Evolutionary conservation across 2,329 filamentous ascomycete genomes (phyloP), one percentile per base, ranked within the genome.

Genomic region (Diaporthe eres): DNA sequence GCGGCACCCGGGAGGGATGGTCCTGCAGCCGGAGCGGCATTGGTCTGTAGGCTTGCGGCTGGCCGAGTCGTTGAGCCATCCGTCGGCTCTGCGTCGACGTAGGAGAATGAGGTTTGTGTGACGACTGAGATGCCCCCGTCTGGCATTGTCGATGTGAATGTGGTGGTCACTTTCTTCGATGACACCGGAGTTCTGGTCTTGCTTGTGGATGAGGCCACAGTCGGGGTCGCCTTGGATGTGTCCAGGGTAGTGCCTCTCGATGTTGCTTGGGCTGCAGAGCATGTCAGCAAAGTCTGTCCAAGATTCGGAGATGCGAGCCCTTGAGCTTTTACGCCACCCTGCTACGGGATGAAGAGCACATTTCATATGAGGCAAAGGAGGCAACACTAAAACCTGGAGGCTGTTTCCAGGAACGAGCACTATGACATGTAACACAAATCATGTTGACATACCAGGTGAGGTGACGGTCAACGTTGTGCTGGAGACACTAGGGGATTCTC

Each of bases 21-120:
- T 42, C 61, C 39, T 5, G n/a, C 34, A 28, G 70, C 55, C 2
- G 75, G 77, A 12, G 81, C 81, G 5, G 74, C 77, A 31, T 81
- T 82, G 53, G 80, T 81, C 78, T 85, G 83, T 28, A 85, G 81
- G 31, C 77, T 81, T 28, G 80, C 80, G 44, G 83, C 82, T 25
- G 84, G 83, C 4, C 77, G 83, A 12, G 83, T 81, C 6, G 84
- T 82, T 71, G 80, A 75, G 22, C 78, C 80, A 4, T 80, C 81
- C 3, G 72, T 83, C 25, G 79, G 63, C 13, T 39, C 73, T 1
- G 86, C 85, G 15, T 85, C 82, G 53, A 87, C 85, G 31, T 83
- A 85, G 3, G 90, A 88, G 79, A 83, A 87, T 0, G 87, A 88
- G 1, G 88, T 90, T n/a, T 85, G 85, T 15, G 88, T 89, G 67